Evolutionary conservation across 2,329 filamentous ascomycete genomes (phyloP).

Genomic region (Phaeosphaeriaceae sp.): DNA sequence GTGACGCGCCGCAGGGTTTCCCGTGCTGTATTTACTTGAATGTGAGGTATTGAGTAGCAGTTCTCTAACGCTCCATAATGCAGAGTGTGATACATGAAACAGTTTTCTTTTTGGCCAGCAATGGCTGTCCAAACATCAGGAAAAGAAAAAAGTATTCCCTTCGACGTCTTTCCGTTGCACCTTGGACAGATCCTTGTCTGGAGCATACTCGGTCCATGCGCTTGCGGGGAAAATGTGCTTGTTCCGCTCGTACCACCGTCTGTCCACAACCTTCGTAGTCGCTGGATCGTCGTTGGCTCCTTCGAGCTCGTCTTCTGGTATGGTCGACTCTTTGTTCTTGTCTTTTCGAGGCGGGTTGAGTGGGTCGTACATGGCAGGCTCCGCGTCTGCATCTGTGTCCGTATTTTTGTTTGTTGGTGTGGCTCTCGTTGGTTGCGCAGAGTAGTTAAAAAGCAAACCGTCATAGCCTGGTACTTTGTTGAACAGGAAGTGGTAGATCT

Average conservation of each 20-base stretch:
- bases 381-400: slow-evolving; percentile 25
- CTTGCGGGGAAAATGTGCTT: slow-evolving; percentile 98
- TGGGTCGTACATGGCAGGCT: slow-evolving; percentile 49
- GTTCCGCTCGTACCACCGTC: slow-evolving; percentile 95
- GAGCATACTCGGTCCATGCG: slow-evolving; percentile 93
- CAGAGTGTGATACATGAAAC: background rate
- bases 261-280: slow-evolving; percentile 91
- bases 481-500: slow-evolving; percentile 96
- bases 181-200: slow-evolving; percentile 81
- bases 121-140: slow-evolving; percentile 20
- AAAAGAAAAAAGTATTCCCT: slow-evolving; percentile 87
- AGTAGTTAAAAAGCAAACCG: slow-evolving; percentile 80
- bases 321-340: slow-evolving; percentile 40
- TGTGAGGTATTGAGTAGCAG: background rate
- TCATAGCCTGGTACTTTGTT: slow-evolving; percentile 81
- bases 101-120: background rate
- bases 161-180: slow-evolving; percentile 82
- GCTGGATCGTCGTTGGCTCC: slow-evolving; percentile 79
- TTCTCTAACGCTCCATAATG: background rate
- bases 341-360: slow-evolving; percentile 47
- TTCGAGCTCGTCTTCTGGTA: slow-evolving; percentile 65
- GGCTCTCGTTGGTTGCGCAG: slow-evolving; percentile 55
- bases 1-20: background rate
- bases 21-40: background rate
- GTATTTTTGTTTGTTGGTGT: slow-evolving; percentile 38